These are phyloP conservation scores for Brassica juncea DNA, from an alignment of 345 rosid genomes.

Conservation along the genomic window DNA sequence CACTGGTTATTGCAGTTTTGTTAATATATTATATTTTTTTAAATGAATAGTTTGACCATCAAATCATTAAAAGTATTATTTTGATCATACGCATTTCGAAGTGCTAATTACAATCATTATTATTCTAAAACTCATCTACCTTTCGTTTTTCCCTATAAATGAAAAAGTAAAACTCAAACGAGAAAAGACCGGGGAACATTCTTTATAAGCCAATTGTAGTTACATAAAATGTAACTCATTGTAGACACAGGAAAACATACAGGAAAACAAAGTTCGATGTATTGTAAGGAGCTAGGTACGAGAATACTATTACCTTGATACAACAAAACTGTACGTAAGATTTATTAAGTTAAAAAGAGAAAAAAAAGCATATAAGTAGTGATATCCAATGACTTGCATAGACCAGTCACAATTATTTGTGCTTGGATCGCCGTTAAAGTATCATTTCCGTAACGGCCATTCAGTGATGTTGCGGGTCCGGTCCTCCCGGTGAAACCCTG, in stretches of 20 bases:
- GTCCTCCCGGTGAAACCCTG: constrained; percentile 43
- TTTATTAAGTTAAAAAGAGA: neutral
- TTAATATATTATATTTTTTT: neutral
- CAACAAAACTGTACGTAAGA: constrained; percentile 29
- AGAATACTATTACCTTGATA: constrained; percentile 28
- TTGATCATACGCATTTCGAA: neutral
- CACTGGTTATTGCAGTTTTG: neutral
- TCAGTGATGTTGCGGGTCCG: constrained; percentile 42
- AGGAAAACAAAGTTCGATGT: constrained; percentile 4
- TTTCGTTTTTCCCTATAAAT: neutral
- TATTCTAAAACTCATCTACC: neutral
- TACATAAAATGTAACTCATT: constrained; percentile 31
- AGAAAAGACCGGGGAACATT: constrained; percentile 4
- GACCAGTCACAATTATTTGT: constrained; percentile 21
- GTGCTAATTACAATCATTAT: neutral
- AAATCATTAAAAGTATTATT: neutral
- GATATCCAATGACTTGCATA: constrained; percentile 22
- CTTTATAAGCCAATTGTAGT: constrained; percentile 22
- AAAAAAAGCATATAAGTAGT: constrained; percentile 4
- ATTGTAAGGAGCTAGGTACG: constrained; percentile 16
- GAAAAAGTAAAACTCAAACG: constrained; percentile 22
- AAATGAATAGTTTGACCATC: neutral
- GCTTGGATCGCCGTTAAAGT: constrained; percentile 12
- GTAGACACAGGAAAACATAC: neutral
- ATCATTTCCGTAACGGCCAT: neutral